Evolutionary conservation across 108 stramenopile genomes (phyloP).

Genomic region (Cyclotella distinguenda): DNA sequence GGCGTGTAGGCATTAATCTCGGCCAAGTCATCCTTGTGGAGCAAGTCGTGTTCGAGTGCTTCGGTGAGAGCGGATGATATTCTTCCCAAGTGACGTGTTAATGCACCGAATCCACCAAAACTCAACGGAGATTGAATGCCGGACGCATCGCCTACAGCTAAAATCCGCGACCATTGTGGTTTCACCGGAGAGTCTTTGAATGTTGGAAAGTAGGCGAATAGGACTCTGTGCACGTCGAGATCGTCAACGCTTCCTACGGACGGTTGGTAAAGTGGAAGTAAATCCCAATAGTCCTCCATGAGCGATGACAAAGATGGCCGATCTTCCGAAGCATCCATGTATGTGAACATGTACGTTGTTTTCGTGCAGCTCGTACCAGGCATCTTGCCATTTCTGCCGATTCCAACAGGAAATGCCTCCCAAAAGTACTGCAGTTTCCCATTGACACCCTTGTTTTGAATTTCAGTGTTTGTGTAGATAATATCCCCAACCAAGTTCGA

Average conservation of each 20-base stretch:
- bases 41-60: constrained; percentile 75
- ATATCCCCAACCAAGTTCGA: constrained; percentile 86
- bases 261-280: constrained; percentile 83
- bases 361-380: constrained; percentile 73
- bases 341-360: constrained; percentile 89
- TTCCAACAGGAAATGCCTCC: constrained; percentile 94
- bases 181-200: constrained; percentile 91
- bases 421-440: constrained; percentile 90
- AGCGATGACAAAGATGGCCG: constrained; percentile 70
- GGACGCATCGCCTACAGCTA: constrained; percentile 88
- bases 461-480: constrained; percentile 89
- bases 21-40: constrained; percentile 82
- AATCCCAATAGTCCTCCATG: constrained; percentile 93
- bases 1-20: constrained; percentile 93
- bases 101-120: constrained; percentile 95
- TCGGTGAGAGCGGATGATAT: constrained; percentile 78
- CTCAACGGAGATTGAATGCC: constrained; percentile 94
- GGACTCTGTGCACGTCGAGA: constrained; percentile 81
- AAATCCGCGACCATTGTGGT: constrained; percentile 72
- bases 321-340: constrained; percentile 84
- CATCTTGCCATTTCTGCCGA: constrained; percentile 69
- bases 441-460: constrained; percentile 60
- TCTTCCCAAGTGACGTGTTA: constrained; percentile 86
- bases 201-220: constrained; percentile 94
- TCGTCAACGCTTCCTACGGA: constrained; percentile 75